Evolutionary conservation across 805 yeast species (phyloP), one percentile per base, ranked within the genome.

Genomic region (Ogataea pignaliae): DNA sequence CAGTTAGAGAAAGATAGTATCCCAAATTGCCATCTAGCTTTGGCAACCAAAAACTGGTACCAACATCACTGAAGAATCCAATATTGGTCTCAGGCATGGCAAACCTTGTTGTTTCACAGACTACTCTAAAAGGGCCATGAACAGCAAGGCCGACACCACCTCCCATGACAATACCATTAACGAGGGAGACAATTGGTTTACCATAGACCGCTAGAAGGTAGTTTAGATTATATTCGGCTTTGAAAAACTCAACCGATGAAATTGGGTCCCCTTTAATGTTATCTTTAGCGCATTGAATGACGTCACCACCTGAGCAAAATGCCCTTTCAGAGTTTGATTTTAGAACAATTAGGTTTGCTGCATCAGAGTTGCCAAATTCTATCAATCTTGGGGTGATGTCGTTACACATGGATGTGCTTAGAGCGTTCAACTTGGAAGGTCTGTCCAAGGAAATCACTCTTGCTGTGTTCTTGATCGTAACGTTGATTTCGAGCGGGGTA

Each of bases 51-150:
- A 88, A 91, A 10, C 95, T 80, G 32, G 95, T 83, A 36, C 97
- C 99, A 11, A 93, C 98, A 64, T 93, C 99, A 16, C 96, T 95
- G 68, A 88, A 86, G 65, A 88, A 88, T 1, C 99, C 99, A 63
- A 93, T 93, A 58, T 87, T 89, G 74, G 95, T 85, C 67, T 93
- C 98, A 9, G 99, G 98, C 99, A 93, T 93, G 49, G 98, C 96
- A 69, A 89, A 77, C 61, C 83, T 76, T 10, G 98, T 90, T 56
- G 78, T 76, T 56, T 91, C 97, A 35, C 96, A 86, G n/a, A 95
- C 95, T 33, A 93, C 70, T 59, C 98, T 79, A 72, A 91, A 91
- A 3, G 97, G 91, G 11, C 88, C 83, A 66, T 93, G 98, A 35
- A 88, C 84, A 0, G 91, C 75, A 37, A 93, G 69, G 4, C 99